phyloP scores from a whole-genome alignment of 2,329 filamentous ascomycete genomes.

The Cytospora paraplurivora region DNA sequence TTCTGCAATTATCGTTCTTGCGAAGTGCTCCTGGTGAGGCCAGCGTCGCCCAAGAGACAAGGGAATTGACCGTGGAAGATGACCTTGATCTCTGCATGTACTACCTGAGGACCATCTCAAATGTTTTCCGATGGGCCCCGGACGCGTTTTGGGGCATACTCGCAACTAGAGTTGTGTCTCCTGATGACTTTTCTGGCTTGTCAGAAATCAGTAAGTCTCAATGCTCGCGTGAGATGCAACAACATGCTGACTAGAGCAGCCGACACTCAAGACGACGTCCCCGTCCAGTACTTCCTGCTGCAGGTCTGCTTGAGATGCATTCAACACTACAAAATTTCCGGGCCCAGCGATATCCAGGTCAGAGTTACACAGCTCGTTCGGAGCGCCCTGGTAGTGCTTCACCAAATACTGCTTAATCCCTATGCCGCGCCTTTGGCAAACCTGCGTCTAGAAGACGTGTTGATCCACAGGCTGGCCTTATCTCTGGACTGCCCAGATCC shows the following conservation, averaged over 20 bases:
- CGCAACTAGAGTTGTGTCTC: conserved; percentile 60
- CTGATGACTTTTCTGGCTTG: conserved; percentile 48
- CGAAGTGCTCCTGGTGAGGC: conserved; percentile 36
- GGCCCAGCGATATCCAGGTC: conserved; percentile 43
- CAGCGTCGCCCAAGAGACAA: conserved; percentile 34
- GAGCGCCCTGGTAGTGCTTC: conserved; percentile 68
- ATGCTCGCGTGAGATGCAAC: neutral
- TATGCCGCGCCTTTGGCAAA: conserved; percentile 60
- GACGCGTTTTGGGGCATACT: conserved; percentile 72
- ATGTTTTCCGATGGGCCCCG: conserved; percentile 69
- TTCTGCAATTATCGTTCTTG: conserved; percentile 58
- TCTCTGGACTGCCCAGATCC: conserved; percentile 64
- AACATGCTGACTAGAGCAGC: conserved; percentile 42
- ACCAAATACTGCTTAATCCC: conserved; percentile 67
- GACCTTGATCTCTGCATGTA: conserved; percentile 79
- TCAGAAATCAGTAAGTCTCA: conserved; percentile 54
- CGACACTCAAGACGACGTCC: conserved; percentile 56
- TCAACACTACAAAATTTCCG: conserved; percentile 43
- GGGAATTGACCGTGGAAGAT: conserved; percentile 55
- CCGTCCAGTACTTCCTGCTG: conserved; percentile 69
- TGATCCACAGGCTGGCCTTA: conserved; percentile 69
- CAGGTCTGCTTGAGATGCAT: conserved; percentile 67
- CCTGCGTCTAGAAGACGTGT: conserved; percentile 68
- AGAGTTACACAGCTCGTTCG: conserved; percentile 70
- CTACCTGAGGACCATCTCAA: conserved; percentile 73